Evolutionary conservation across 768 basidiomycete genomes (phyloP), one percentile per base, ranked within the genome.

Genomic region (Lactifluus subvellereus): DNA sequence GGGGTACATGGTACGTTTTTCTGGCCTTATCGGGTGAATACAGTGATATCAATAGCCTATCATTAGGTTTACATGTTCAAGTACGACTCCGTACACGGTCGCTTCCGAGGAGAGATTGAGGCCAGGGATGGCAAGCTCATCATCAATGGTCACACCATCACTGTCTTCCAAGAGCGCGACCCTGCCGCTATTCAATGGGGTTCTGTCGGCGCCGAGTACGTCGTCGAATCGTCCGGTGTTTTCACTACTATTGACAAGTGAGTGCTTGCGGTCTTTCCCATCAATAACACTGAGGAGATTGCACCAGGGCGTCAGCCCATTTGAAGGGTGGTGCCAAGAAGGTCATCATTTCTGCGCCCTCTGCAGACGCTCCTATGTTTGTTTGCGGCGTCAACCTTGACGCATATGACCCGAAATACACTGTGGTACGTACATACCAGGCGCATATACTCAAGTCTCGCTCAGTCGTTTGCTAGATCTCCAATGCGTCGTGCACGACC

Each of bases 251-350:
- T 76, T 69, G 94, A 97, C 16, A 95, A 94, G 88, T 89, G 70
- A 68, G 74, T 68, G 9, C 1, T 2, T 52, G 32, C n/a, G 14
- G 3, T 11, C 11, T 3, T 14, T 2, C 27, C n/a, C 5, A 4
- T 27, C 1, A 35, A 35, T 22, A 10, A 10, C n/a, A 11, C 47
- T 40, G 50, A 59, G 49, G 32, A 7, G 27, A 22, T n/a, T 4
- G 60, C 8, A 33, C 13, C 22, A 90, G 87, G 81, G 96, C 96
- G 59, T 81, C 82, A 53, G 87, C 85, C 69, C 96, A 99, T 80
- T 80, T 99, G 78, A 94, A 95, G 79, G 96, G 96, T 70, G 96
- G 96, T 75, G 96, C 96, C 73, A 98, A 98, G 87, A 99, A 98
- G 83, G 96, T 99, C 74, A 82, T 99, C 80, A 98, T 99, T 84